These are phyloP conservation scores for Leccinum pellstonianum DNA, from an alignment of 768 basidiomycete species.

Conservation along the genomic window DNA sequence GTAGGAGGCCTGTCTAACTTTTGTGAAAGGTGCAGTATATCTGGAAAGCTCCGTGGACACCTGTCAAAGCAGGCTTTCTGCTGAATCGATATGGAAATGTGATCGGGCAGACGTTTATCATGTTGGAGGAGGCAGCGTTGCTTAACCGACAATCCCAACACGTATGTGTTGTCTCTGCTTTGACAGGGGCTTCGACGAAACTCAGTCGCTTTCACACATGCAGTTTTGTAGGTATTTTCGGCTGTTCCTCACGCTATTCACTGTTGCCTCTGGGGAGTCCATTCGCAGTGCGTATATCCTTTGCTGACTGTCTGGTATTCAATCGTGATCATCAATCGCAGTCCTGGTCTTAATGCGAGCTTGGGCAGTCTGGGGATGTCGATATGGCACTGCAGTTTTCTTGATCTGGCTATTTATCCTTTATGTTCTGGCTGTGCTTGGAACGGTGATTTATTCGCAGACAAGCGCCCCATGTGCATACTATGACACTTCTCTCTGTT, in stretches of 20 bases:
- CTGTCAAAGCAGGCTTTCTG: constrained; percentile 14
- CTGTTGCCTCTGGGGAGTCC: constrained; percentile 11
- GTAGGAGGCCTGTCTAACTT: not conserved
- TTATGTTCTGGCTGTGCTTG: constrained; percentile 10
- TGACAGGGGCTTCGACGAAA: not conserved
- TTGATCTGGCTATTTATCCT: constrained; percentile 8
- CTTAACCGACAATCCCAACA: constrained; percentile 1
- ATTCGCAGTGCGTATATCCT: constrained; percentile 2
- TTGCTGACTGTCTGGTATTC: not conserved
- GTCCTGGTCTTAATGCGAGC: constrained; percentile 21
- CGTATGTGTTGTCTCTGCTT: not conserved
- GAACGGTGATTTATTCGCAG: not conserved
- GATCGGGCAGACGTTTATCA: constrained; percentile 11
- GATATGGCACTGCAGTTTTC: not conserved
- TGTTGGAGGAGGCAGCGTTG: constrained; percentile 3
- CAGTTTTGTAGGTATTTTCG: constrained; percentile 10
- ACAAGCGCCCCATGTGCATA: not conserved
- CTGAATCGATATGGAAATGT: constrained; percentile 20
- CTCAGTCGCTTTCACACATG: not conserved
- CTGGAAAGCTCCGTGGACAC: constrained; percentile 17
- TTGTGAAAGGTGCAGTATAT: constrained; percentile 11
- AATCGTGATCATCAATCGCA: constrained; percentile 1
- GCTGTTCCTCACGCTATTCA: constrained; percentile 10
- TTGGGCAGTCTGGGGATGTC: constrained; percentile 22
- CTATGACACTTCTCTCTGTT: not conserved